Evolutionary conservation across 345 rosid genomes (phyloP).

Genomic region (Murraya paniculata): DNA sequence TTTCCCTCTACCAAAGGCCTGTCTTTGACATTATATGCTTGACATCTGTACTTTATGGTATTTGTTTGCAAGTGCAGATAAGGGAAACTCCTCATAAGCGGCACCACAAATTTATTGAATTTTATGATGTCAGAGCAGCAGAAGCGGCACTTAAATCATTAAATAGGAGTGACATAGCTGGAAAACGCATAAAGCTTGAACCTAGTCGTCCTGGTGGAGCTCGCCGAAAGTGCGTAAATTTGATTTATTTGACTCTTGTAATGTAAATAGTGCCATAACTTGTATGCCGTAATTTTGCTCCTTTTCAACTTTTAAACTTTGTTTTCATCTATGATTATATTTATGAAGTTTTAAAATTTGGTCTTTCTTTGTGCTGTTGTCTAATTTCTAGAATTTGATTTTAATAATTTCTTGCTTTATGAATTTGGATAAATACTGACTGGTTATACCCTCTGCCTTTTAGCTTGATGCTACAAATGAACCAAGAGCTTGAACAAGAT

Average conservation of each 20-base stretch:
- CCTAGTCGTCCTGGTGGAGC: constrained; percentile 91
- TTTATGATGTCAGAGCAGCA: constrained; percentile 78
- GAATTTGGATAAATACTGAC: background rate
- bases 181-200: constrained; percentile 82
- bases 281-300: background rate
- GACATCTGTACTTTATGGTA: constrained; percentile 27
- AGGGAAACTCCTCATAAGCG: constrained; percentile 84
- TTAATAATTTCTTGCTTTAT: background rate
- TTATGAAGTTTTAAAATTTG: background rate
- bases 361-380: background rate
- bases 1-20: background rate
- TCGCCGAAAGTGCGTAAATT: constrained; percentile 51
- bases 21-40: constrained; percentile 14
- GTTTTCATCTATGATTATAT: background rate
- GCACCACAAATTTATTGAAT: constrained; percentile 83
- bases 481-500: constrained; percentile 64
- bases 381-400: background rate
- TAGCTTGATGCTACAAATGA: constrained; percentile 62
- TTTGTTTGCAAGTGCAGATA: constrained; percentile 47
- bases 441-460: background rate
- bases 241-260: constrained; percentile 9
- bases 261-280: background rate
- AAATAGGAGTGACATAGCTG: constrained; percentile 74
- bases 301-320: background rate
- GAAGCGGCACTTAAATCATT: constrained; percentile 73